Conservation (phyloP, 371 early-diverging fungal genomes). For the Mortierella sp. region DNA sequence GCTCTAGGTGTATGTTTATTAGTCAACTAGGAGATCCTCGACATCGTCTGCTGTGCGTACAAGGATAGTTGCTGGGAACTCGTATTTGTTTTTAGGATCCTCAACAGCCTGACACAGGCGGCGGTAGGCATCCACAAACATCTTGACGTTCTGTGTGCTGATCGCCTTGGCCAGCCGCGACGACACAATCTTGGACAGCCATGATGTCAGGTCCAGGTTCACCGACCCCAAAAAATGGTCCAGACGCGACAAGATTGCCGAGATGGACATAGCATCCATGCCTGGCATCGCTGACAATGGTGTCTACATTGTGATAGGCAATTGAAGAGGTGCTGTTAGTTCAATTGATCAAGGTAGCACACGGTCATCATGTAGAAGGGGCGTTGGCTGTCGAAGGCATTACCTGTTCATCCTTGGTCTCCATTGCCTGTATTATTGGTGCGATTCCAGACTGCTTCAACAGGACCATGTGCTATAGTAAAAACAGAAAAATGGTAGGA, state of each 20-base stretch:
- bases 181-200: constrained; percentile 53
- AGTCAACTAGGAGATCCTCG: constrained; percentile 63
- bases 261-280: constrained; percentile 70
- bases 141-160: constrained; percentile 45
- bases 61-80: constrained; percentile 73
- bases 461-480: constrained; percentile 56
- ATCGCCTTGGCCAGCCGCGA: constrained; percentile 54
- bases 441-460: constrained; percentile 61
- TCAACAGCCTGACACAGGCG: constrained; percentile 70
- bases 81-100: constrained; percentile 76
- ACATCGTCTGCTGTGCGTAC: constrained; percentile 83
- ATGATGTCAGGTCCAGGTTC: constrained; percentile 47
- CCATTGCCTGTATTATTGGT: constrained; percentile 58
- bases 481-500: background rate
- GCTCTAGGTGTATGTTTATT: constrained; percentile 4
- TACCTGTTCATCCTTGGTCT: constrained; percentile 59
- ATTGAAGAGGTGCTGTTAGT: background rate
- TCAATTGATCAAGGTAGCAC: background rate
- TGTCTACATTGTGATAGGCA: constrained; percentile 54
- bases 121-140: constrained; percentile 76
- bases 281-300: constrained; percentile 71
- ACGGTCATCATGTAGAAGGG: background rate
- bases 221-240: constrained; percentile 76
- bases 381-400: background rate
- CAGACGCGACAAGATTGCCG: constrained; percentile 69